These are phyloP conservation scores for Hypoxylon sp. DNA, from an alignment of 2,329 filamentous ascomycete genomes.

Conservation along the genomic window DNA sequence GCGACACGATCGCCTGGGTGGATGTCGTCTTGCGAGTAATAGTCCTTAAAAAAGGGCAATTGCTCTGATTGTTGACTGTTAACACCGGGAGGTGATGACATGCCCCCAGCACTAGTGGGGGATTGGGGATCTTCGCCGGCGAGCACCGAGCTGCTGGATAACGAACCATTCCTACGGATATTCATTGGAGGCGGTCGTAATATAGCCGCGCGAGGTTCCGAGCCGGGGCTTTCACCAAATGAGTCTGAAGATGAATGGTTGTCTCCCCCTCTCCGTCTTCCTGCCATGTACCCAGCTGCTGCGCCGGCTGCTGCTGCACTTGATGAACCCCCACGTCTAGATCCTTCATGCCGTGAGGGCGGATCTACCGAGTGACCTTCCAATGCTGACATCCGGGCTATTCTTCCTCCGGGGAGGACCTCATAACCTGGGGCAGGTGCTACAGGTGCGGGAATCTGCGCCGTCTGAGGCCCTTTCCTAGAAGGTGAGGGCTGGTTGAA, in stretches of 20 bases:
- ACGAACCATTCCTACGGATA: conserved; percentile 84
- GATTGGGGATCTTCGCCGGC: conserved; percentile 80
- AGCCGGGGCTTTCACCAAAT: conserved; percentile 79
- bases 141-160: conserved; percentile 87
- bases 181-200: conserved; percentile 71
- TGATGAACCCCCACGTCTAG: conserved; percentile 64
- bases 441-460: conserved; percentile 54
- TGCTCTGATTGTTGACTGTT: conserved; percentile 95
- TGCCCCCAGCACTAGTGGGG: conserved; percentile 78
- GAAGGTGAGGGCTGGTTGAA: conserved; percentile 91
- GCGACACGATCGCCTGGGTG: conserved; percentile 91
- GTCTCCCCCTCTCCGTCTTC: conserved; percentile 63
- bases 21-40: conserved; percentile 97
- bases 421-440: conserved; percentile 72
- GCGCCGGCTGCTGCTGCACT: conserved; percentile 64
- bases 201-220: conserved; percentile 70
- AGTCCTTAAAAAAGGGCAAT: conserved; percentile 96
- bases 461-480: conserved; percentile 64
- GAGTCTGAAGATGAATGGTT: conserved; percentile 80
- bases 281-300: conserved; percentile 64
- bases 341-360: conserved; percentile 66
- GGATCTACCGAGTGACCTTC: conserved; percentile 80
- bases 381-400: conserved; percentile 95
- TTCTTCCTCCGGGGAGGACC: conserved; percentile 86
- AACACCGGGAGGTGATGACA: conserved; percentile 87